Conservation (phyloP, 768 basidiomycete species). For the Suillus spraguei region DNA sequence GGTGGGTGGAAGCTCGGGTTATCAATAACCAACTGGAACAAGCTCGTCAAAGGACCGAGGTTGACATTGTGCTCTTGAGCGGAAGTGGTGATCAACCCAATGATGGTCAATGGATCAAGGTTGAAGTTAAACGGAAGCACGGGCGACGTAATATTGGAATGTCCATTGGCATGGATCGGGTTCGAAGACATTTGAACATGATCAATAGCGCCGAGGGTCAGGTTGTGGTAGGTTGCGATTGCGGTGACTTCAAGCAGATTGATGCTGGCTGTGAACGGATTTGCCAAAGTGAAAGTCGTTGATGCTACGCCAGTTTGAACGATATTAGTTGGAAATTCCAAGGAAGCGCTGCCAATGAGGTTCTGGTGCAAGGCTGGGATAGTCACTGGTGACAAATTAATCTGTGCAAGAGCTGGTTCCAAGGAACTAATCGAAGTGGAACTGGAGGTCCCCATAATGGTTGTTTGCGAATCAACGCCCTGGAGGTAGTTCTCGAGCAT, state of each 20-base stretch:
- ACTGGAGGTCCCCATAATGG: slow-evolving; percentile 54
- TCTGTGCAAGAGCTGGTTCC: slow-evolving; percentile 59
- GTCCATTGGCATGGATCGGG: slow-evolving; percentile 63
- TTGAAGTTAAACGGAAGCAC: slow-evolving; percentile 65
- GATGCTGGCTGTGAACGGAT: slow-evolving; percentile 76
- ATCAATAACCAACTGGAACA: slow-evolving; percentile 56
- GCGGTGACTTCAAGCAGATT: slow-evolving; percentile 59
- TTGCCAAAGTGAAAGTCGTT: slow-evolving; percentile 57
- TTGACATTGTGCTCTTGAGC: slow-evolving; percentile 57
- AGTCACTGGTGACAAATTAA: slow-evolving; percentile 58
- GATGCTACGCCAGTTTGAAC: slow-evolving; percentile 60
- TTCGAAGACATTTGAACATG: slow-evolving; percentile 53
- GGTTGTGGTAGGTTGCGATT: slow-evolving; percentile 53
- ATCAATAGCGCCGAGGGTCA: slow-evolving; percentile 62
- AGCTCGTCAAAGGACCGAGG: slow-evolving; percentile 56
- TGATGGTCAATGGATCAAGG: slow-evolving; percentile 61
- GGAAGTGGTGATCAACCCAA: slow-evolving; percentile 52
- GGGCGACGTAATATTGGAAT: slow-evolving; percentile 58
- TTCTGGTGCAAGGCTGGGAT: slow-evolving; percentile 68
- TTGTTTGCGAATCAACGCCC: slow-evolving; percentile 55
- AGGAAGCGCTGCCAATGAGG: slow-evolving; percentile 54
- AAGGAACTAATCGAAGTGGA: slow-evolving; percentile 66
- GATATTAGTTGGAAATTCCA: slow-evolving; percentile 65
- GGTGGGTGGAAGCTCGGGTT: slow-evolving; percentile 55
- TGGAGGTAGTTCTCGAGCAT: slow-evolving; percentile 73